phyloP scores from a whole-genome alignment of 345 rosid species.

The Populus deltoides region DNA sequence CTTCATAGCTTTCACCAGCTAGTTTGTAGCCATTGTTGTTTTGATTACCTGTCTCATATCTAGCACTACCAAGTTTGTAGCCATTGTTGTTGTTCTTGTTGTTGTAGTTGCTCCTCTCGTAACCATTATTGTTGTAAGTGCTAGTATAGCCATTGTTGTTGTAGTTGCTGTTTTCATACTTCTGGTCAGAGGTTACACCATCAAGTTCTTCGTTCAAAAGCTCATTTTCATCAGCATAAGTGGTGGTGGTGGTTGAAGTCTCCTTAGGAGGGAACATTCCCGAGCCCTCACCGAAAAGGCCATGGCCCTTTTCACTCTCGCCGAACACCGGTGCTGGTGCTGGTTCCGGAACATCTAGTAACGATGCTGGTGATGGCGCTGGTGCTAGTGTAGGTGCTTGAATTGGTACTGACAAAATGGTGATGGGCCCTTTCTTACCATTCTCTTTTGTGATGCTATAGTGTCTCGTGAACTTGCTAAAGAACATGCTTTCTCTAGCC shows the following conservation, averaged over 20 bases:
- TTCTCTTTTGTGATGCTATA: constrained; percentile 15
- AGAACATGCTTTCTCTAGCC: constrained; percentile 61
- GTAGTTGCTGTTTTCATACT: constrained; percentile 20
- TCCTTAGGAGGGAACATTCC: constrained; percentile 39
- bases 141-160: constrained; percentile 12
- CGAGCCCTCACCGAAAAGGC: constrained; percentile 43
- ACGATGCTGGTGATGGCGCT: not conserved
- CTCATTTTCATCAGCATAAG: constrained; percentile 23
- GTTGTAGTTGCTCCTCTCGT: not conserved
- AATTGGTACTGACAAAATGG: constrained; percentile 5
- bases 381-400: constrained; percentile 8
- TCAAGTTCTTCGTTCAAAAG: constrained; percentile 38
- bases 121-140: constrained; percentile 10
- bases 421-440: not conserved
- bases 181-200: constrained; percentile 22
- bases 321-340: constrained; percentile 7
- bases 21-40: not conserved
- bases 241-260: constrained; percentile 21
- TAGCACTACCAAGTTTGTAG: not conserved
- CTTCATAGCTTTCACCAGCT: too few relatives aligned
- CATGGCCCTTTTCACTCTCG: constrained; percentile 33
- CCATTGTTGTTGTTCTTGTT: constrained; percentile 1
- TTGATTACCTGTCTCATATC: constrained; percentile 18
- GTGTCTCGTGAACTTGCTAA: constrained; percentile 51
- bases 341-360: not conserved